Conservation (phyloP, 73 alveolate species). For the Paramecium caudatum region DNA sequence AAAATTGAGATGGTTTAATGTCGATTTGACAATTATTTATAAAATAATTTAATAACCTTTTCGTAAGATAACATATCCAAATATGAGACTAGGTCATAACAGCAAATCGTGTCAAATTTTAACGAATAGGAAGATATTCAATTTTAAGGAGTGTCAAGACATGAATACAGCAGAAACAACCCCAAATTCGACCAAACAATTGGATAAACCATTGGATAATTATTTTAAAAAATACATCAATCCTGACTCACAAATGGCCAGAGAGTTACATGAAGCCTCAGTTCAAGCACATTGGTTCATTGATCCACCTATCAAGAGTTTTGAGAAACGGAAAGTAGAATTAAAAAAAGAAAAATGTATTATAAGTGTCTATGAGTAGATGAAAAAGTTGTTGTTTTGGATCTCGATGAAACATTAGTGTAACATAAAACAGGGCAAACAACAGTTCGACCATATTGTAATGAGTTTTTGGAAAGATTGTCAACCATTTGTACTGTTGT, state of each 20-base stretch:
- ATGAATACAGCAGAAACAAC: constrained; percentile 8
- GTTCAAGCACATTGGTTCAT: constrained; percentile 1
- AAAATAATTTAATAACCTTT: too few relatives aligned
- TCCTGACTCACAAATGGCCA: background rate
- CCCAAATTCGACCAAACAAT: background rate
- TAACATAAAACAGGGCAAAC: background rate
- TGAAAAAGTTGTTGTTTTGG: constrained; percentile 44
- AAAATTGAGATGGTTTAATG: too few relatives aligned
- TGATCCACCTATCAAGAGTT: background rate
- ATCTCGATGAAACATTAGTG: constrained; percentile 52
- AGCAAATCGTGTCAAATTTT: constrained; percentile 2
- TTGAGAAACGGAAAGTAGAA: constrained; percentile 7
- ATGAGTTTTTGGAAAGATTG: background rate
- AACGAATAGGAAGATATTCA: background rate
- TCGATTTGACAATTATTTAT: too few relatives aligned
- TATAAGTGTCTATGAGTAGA: background rate
- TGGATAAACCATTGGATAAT: background rate
- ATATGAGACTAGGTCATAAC: background rate
- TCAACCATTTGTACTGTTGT: constrained; percentile 3
- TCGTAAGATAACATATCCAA: too few relatives aligned
- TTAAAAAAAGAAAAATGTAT: constrained; percentile 23
- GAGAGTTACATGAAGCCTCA: constrained; percentile 40
- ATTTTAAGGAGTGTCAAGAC: background rate
- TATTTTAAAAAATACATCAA: background rate
- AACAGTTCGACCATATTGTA: constrained; percentile 4